Conservation (phyloP, 345 rosid species). For the Cardamine resedifolia region DNA sequence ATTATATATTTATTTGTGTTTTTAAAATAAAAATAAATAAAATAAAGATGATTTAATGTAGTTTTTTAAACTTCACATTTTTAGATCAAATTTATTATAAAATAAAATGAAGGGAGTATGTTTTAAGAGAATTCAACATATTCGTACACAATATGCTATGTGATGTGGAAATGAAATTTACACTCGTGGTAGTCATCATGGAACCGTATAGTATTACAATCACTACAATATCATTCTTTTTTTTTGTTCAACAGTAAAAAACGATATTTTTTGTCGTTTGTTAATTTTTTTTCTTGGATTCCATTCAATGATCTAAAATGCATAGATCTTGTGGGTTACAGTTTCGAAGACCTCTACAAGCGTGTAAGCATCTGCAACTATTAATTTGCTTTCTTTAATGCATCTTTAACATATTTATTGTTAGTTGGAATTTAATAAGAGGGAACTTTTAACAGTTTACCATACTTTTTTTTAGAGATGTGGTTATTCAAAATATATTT, state of each 20-base stretch:
- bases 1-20: too few species aligned
- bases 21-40: too few species aligned
- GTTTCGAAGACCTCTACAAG: slow-evolving; percentile 41
- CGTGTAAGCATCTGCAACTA: slow-evolving; percentile 38
- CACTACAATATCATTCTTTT: neutral
- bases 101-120: too few species aligned
- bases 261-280: slow-evolving; percentile 33
- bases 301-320: slow-evolving; percentile 37
- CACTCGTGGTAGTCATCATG: slow-evolving; percentile 7
- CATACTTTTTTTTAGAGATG: neutral
- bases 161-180: slow-evolving; percentile 4
- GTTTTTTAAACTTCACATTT: too few species aligned
- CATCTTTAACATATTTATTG: slow-evolving; percentile 34
- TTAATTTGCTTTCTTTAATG: slow-evolving; percentile 40
- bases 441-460: neutral
- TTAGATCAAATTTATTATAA: too few species aligned
- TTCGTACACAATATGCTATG: neutral
- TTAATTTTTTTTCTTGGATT: slow-evolving; percentile 25
- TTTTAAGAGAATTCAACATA: neutral
- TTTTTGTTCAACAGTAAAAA: slow-evolving; percentile 1
- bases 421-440: slow-evolving; percentile 31
- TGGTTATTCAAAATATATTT: neutral
- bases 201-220: slow-evolving; percentile 6
- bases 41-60: too few species aligned
- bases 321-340: slow-evolving; percentile 38